Evolutionary conservation across 352 stramenopile genomes (phyloP).

Genomic region (Pythium grandisporangium): DNA sequence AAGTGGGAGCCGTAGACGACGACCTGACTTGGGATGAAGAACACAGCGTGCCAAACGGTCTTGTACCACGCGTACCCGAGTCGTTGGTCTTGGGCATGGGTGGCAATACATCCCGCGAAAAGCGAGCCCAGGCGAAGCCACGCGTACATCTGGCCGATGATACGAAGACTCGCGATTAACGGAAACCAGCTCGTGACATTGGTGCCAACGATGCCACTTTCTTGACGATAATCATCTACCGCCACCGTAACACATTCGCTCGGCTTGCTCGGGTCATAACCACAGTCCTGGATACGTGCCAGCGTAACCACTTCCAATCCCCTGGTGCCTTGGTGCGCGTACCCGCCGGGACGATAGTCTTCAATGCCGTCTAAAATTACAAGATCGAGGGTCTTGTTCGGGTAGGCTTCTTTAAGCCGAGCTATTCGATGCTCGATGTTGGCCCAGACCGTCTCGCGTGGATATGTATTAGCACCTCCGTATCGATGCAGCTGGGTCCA

Average conservation of each 20-base stretch:
- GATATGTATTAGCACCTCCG: no score
- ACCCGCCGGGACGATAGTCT: not conserved
- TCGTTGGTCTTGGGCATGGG: not conserved
- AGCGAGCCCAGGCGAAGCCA: conserved; percentile 3
- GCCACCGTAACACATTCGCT: conserved; percentile 9
- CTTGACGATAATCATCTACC: conserved; percentile 12
- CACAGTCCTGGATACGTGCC: conserved; percentile 2
- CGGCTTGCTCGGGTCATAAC: not conserved
- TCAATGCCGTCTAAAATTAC: not conserved
- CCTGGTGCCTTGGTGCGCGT: conserved; percentile 2
- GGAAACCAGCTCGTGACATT: conserved; percentile 2
- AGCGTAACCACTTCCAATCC: conserved; percentile 7
- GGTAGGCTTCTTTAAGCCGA: not conserved
- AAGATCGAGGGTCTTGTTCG: conserved; percentile 3
- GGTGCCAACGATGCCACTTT: not conserved
- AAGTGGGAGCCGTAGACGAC: conserved; percentile 23
- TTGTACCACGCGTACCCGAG: no score
- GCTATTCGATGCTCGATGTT: no score
- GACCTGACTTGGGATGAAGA: conserved; percentile 20
- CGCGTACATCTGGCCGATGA: conserved; percentile 7
- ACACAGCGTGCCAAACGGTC: conserved; percentile 4
- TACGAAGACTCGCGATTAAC: conserved; percentile 1
- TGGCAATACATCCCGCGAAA: not conserved
- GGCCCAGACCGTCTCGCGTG: no score
- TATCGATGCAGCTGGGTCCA: no score